Percentiles rank a stretch among this genome's conserved stretches.
Conservation (phyloP, 2,329 filamentous ascomycete genomes). For the Ploettnerulaceae sp. region DNA sequence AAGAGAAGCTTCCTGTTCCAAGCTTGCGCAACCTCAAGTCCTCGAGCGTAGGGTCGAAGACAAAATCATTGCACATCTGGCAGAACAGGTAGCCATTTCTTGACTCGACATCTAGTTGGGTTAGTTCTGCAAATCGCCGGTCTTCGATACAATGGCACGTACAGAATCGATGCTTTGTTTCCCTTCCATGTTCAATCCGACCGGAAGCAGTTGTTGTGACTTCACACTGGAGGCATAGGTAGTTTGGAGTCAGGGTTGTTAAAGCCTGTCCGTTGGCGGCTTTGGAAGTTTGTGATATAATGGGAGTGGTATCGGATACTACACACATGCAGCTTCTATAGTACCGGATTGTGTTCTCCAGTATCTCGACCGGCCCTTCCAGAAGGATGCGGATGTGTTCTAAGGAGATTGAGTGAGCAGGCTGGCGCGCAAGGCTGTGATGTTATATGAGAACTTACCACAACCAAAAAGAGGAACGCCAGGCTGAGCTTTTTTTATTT, state of each 20-base stretch:
- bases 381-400: slow-evolving; percentile 66
- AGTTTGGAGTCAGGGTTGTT: slow-evolving; percentile 62
- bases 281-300: slow-evolving; percentile 62
- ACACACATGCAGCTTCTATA: slow-evolving; percentile 68
- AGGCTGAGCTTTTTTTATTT: slow-evolving; percentile 54
- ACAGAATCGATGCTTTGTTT: slow-evolving; percentile 73
- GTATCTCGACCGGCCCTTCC: slow-evolving; percentile 52
- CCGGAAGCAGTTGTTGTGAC: slow-evolving; percentile 63
- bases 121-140: slow-evolving; percentile 5
- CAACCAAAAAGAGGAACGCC: slow-evolving; percentile 60
- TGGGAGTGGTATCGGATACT: slow-evolving; percentile 62
- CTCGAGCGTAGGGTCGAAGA: slow-evolving; percentile 78
- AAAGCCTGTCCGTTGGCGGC: slow-evolving; percentile 50
- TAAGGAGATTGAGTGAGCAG: slow-evolving; percentile 36
- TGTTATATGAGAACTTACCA: slow-evolving; percentile 42
- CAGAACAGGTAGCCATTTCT: slow-evolving; percentile 71
- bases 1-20: slow-evolving; percentile 59
- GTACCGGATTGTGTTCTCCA: slow-evolving; percentile 63
- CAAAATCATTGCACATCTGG: slow-evolving; percentile 75
- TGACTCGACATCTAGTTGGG: slow-evolving; percentile 67
- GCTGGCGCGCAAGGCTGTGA: slow-evolving; percentile 12
- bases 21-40: slow-evolving; percentile 67
- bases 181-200: slow-evolving; percentile 59
- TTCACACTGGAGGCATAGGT: slow-evolving; percentile 69
- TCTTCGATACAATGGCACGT: slow-evolving; percentile 29